These are phyloP conservation scores for Termitomyces sp. DNA, from an alignment of 768 basidiomycete species.

Conservation along the genomic window DNA sequence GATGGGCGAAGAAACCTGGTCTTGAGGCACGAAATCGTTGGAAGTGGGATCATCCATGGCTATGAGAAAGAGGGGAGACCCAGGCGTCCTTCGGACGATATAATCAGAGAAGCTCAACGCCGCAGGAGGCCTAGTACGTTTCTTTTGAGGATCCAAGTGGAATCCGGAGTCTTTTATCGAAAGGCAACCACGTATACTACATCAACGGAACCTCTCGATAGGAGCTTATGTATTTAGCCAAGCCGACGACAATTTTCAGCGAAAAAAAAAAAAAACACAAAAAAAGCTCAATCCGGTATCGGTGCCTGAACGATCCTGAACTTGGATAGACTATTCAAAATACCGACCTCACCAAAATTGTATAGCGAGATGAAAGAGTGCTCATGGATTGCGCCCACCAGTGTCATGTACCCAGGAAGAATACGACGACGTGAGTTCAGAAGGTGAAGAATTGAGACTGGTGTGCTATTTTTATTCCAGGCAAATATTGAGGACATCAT, in stretches of 20 bases:
- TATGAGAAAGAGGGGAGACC: not conserved
- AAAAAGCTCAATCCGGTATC: slow-evolving; percentile 23
- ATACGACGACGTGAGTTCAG: not conserved
- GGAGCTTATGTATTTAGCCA: slow-evolving; percentile 9
- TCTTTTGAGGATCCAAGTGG: not conserved
- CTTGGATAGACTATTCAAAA: not conserved
- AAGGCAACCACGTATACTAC: not conserved
- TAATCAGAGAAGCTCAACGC: not conserved
- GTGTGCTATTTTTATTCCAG: not conserved
- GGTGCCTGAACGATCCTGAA: not conserved
- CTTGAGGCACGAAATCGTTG: slow-evolving; percentile 12
- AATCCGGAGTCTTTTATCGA: not conserved
- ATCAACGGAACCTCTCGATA: slow-evolving; percentile 2
- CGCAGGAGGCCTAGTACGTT: not conserved
- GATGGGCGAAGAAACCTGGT: slow-evolving; percentile 13
- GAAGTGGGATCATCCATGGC: slow-evolving; percentile 16
- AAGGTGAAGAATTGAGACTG: too few species aligned
- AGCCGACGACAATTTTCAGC: slow-evolving; percentile 30
- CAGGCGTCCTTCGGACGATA: not conserved
- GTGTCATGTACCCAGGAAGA: not conserved
- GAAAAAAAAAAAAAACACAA: slow-evolving; percentile 25
- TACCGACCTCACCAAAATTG: too few species aligned
- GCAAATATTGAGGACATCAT: not conserved
- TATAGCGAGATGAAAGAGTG: too few species aligned
- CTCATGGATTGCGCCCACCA: not conserved